Conservation (phyloP, 1,139 yeast genomes). For the Saccharomyces hybrid region DNA sequence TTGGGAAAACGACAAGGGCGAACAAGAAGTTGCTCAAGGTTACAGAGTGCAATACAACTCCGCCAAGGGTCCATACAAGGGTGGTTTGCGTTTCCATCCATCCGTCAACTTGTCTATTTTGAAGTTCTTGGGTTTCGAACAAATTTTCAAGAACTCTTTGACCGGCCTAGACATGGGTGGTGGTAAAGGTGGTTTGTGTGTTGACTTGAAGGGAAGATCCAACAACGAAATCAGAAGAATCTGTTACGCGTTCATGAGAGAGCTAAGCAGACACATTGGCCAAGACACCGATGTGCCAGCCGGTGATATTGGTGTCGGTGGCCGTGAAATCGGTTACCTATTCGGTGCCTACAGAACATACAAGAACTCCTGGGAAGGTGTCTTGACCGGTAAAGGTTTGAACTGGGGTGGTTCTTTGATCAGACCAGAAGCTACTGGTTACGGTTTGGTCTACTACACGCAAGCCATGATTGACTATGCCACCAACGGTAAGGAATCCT, state of each 20-base stretch:
- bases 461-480: constrained; percentile 97
- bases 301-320: constrained; percentile 93
- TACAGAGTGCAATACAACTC: constrained; percentile 98
- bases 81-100: constrained; percentile 97
- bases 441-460: constrained; percentile 92
- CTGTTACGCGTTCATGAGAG: constrained; percentile 93
- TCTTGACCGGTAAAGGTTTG: constrained; percentile 94
- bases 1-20: constrained; percentile 95
- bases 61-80: constrained; percentile 97
- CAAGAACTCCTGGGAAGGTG: constrained; percentile 95
- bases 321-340: constrained; percentile 85
- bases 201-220: constrained; percentile 91
- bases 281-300: constrained; percentile 97
- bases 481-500: constrained; percentile 76
- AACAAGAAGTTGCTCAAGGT: constrained; percentile 89
- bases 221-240: constrained; percentile 93
- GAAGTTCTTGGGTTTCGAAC: constrained; percentile 96
- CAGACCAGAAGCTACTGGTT: constrained; percentile 99
- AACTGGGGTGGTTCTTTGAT: constrained; percentile 98
- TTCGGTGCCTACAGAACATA: constrained; percentile 94
- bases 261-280: constrained; percentile 92
- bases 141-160: constrained; percentile 94
- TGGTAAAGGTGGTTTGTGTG: constrained; percentile 99
- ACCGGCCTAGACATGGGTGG: constrained; percentile 98
- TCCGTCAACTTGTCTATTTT: constrained; percentile 89